Evolutionary conservation across 805 yeast genomes (phyloP), one percentile per base, ranked within the genome.

Genomic region (Saccharomycopsis sp.): DNA sequence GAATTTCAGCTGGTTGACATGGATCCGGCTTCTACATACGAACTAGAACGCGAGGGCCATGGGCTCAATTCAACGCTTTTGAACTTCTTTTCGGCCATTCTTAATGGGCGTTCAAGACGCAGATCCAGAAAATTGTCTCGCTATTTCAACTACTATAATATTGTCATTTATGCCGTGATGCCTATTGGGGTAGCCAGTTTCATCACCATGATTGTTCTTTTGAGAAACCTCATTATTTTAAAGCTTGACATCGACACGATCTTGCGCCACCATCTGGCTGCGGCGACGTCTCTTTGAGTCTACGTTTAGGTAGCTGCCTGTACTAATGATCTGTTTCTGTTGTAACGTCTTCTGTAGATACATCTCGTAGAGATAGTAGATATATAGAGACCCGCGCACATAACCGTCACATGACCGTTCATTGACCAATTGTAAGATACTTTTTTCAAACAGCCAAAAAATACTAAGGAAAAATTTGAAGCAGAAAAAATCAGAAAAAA

Each of bases 161-260:
- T 94, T 54, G 90, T 88, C 0, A 97, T 93, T 1, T 93, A 89
- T 73, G 97, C 98, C 1, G 99, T 93, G 47, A 97, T 93, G n/a
- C 99, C 99, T 0, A 90, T 93, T 17, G 98, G 99, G 0, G 67
- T 93, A 60, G 97, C 98, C 2, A 89, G 97, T 65, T 93, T 94
- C 67, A 72, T 92, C 23, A 91, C 98, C 2, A 89, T 92, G 96
- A 76, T 91, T 42, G 94, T 92, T 0, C 73, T 93, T 44, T 73
- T 93, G 17, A 73, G 98, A 61, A 82, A 87, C 54, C 73, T 91
- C 54, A 76, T 91, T 63, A 88, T 91, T 24, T 76, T 90, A 55
- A 78, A 96, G 58, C 70, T 89, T 56, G 96, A 87, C 63, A 69
- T 76, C 12, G 78, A 73, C 38, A 56, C 63, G 3, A 35, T 61